Conservation (phyloP, 768 basidiomycete genomes). For the Rhodotorula babjevae region DNA sequence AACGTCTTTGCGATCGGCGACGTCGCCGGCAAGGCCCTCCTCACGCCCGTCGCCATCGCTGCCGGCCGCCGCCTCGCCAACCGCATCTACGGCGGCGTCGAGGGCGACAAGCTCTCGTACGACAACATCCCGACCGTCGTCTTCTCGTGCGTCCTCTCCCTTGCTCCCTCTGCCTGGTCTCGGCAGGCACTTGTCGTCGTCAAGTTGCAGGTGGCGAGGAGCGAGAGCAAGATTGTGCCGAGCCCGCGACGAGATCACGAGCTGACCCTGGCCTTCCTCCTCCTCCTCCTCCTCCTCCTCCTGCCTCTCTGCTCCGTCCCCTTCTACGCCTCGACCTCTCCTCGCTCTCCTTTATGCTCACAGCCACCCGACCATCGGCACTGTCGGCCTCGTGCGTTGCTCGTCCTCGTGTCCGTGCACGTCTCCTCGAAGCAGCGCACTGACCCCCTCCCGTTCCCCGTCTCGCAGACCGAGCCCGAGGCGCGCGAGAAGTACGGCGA, state of each 20-base stretch:
- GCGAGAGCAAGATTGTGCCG: too few relatives aligned
- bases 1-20: slow-evolving; percentile 82
- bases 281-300: too few relatives aligned
- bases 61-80: slow-evolving; percentile 85
- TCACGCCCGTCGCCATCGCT: slow-evolving; percentile 97
- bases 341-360: too few relatives aligned
- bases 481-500: slow-evolving; percentile 79
- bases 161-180: neutral
- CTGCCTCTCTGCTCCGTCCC: too few relatives aligned
- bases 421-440: neutral
- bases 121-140: slow-evolving; percentile 90
- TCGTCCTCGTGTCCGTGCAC: neutral
- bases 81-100: slow-evolving; percentile 77
- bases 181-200: too few relatives aligned
- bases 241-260: neutral
- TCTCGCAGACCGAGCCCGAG: slow-evolving; percentile 67
- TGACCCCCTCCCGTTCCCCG: neutral
- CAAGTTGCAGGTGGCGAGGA: too few relatives aligned
- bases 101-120: slow-evolving; percentile 72
- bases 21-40: slow-evolving; percentile 80
- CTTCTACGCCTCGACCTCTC: too few relatives aligned
- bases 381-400: slow-evolving; percentile 63
- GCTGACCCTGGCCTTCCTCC: neutral
- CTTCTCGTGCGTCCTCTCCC: slow-evolving; percentile 68
- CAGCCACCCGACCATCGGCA: slow-evolving; percentile 92